Evolutionary conservation across 2,329 filamentous ascomycete genomes (phyloP), one percentile per base, ranked within the genome.

Genomic region (Pseudogymnoascus sp.): DNA sequence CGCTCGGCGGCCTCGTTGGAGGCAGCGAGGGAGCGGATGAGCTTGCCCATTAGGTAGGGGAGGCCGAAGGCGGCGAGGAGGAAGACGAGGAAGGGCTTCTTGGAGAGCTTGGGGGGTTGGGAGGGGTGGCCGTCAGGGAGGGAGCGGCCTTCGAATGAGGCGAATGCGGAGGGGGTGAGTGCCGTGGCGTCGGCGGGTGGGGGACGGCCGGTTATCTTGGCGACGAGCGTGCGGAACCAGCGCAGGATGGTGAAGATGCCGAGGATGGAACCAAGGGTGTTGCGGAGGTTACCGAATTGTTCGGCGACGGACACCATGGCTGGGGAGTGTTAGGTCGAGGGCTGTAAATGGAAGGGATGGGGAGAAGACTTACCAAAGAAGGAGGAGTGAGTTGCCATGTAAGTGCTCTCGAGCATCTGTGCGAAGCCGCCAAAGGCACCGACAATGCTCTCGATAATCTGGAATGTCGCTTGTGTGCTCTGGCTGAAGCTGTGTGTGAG

Each of bases 381-480:
- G 62, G 91, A 96, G 5, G 93, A 97, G 76, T 99, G 95, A 0
- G 95, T 99, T 31, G 96, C 95, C 96, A 99, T 99, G 72, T 97
- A 99, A 10, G 95, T 97, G 80, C 95, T 97, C 78, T 99, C 95
- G 29, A 99, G 82, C 95, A 99, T 99, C 79, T 99, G 95, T 11
- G 96, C 91, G 74, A 99, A 97, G 0, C 96, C 95, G 19, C 93
- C 93, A 79, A 99, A 99, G 2, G 95, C 93, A 24, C 91, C 91
- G 13, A 99, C 95, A 64, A 99, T 90, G 70, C 93, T 95, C 78
- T 99, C 95, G 61, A 99, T 91, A 82, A 99, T 91, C 80, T 97
- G 95, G 73, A 99, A 99, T 0, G 95, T 99, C 10, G 93, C 91
- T 70, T 95, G 90, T 0, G 96, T 99, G 79, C 90, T 95, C 76